Conservation (phyloP, 306 rosid species). For the Vigna hirtella region DNA sequence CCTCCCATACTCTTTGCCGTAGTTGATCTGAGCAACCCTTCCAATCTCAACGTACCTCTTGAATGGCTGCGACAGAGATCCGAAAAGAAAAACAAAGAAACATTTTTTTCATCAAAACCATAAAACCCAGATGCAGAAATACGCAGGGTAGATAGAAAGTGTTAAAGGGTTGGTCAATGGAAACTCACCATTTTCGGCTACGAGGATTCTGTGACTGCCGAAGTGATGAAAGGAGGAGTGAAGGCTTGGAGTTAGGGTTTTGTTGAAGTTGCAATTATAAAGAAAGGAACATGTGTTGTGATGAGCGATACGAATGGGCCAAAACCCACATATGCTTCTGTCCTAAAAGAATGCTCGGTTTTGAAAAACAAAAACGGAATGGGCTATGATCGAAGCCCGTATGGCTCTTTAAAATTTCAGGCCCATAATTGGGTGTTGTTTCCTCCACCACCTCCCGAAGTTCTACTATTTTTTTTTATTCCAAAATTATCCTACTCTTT, state of each 20-base stretch:
- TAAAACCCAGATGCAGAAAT: not conserved
- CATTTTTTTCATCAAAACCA: not conserved
- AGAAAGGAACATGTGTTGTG: not conserved
- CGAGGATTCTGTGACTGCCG: conserved; percentile 35
- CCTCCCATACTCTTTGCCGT: conserved; percentile 76
- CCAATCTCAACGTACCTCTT: conserved; percentile 88
- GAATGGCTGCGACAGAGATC: conserved; percentile 62
- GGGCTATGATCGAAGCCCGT: not conserved
- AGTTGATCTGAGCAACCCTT: conserved; percentile 82
- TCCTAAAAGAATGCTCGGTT: not conserved
- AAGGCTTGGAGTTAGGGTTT: conserved; percentile 23
- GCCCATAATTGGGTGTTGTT: not conserved
- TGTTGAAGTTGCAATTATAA: conserved; percentile 3
- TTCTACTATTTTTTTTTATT: too few species aligned
- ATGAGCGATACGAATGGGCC: not conserved
- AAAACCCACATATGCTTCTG: not conserved
- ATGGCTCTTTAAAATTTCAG: not conserved
- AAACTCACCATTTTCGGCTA: conserved; percentile 58
- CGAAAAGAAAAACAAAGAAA: too few species aligned
- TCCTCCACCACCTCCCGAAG: too few species aligned
- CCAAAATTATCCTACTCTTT: fast-evolving
- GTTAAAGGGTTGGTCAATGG: not conserved
- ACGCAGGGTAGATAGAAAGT: not conserved
- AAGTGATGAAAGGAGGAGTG: not conserved
- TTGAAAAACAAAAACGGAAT: not conserved